Conservation (phyloP, 805 yeast species). For the Pichia pseudocactophila region DNA sequence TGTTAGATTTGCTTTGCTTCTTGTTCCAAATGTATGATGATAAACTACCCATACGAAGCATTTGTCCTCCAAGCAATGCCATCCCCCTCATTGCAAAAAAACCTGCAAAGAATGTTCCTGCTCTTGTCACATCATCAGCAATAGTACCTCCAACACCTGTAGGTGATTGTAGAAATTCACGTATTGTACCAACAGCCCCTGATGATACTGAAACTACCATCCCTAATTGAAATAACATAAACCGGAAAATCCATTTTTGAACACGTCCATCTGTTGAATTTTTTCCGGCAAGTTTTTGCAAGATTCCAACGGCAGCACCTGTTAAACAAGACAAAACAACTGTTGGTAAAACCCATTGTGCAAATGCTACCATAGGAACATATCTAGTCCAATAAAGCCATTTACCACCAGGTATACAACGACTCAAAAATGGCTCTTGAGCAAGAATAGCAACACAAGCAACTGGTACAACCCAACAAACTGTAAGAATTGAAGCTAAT, state of each 20-base stretch:
- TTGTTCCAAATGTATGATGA: no score
- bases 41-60: no score
- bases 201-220: conserved; percentile 79
- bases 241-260: conserved; percentile 71
- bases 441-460: conserved; percentile 70
- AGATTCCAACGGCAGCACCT: conserved; percentile 34
- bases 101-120: conserved; percentile 79
- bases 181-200: conserved; percentile 56
- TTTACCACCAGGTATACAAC: no score
- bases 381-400: conserved; percentile 36
- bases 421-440: conserved; percentile 30
- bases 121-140: conserved; percentile 75
- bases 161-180: conserved; percentile 59
- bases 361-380: conserved; percentile 46
- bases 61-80: no score
- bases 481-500: conserved; percentile 39
- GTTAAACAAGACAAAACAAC: conserved; percentile 54
- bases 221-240: conserved; percentile 74
- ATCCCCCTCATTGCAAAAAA: conserved; percentile 62
- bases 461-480: conserved; percentile 72
- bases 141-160: conserved; percentile 60
- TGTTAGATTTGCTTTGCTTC: no score
- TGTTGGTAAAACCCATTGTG: conserved; percentile 62
- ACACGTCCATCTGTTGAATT: conserved; percentile 25
- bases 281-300: no score